Conservation (phyloP, 2,329 filamentous ascomycete genomes). For the Nannizziopsis arthrosporioides region DNA sequence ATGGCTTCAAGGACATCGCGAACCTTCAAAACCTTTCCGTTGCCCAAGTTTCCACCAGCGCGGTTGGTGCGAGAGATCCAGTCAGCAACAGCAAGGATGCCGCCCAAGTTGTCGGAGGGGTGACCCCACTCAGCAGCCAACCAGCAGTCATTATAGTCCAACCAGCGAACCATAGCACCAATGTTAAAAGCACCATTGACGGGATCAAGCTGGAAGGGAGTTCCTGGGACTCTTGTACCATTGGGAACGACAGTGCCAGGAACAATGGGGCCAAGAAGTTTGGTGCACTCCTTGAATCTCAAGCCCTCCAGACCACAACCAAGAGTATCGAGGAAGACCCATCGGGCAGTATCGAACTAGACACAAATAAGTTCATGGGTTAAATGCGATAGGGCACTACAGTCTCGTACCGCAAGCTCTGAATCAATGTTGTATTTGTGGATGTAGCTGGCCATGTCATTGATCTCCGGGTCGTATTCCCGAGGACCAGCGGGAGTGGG, state of each 20-base stretch:
- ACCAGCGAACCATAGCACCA: slow-evolving; percentile 95
- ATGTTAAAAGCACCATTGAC: slow-evolving; percentile 98
- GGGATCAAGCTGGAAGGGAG: slow-evolving; percentile 86
- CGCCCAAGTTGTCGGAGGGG: slow-evolving; percentile 93
- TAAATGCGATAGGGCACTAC: background rate
- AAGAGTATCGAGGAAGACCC: slow-evolving; percentile 91
- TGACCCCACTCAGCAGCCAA: slow-evolving; percentile 97
- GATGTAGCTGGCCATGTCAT: slow-evolving; percentile 89
- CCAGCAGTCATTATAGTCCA: slow-evolving; percentile 99
- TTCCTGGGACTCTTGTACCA: slow-evolving; percentile 81
- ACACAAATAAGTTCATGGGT: slow-evolving; percentile 25
- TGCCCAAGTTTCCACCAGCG: slow-evolving; percentile 60
- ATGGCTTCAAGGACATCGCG: slow-evolving; percentile 89
- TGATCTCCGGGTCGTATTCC: slow-evolving; percentile 82
- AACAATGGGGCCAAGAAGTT: slow-evolving; percentile 84
- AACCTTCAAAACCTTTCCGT: slow-evolving; percentile 72
- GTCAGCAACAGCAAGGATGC: slow-evolving; percentile 91
- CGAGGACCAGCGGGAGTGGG: slow-evolving; percentile 30
- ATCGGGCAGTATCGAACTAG: slow-evolving; percentile 84
- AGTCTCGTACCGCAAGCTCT: slow-evolving; percentile 67
- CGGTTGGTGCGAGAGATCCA: slow-evolving; percentile 94
- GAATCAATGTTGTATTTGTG: slow-evolving; percentile 85
- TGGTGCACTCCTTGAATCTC: slow-evolving; percentile 89
- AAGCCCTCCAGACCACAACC: slow-evolving; percentile 94
- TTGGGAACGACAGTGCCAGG: slow-evolving; percentile 84